A percentile compares a stretch with the other conserved stretches of the same genome.
Evolutionary conservation across 2,329 filamentous ascomycete species (phyloP).

Genomic region (Ophiobolus disseminans): DNA sequence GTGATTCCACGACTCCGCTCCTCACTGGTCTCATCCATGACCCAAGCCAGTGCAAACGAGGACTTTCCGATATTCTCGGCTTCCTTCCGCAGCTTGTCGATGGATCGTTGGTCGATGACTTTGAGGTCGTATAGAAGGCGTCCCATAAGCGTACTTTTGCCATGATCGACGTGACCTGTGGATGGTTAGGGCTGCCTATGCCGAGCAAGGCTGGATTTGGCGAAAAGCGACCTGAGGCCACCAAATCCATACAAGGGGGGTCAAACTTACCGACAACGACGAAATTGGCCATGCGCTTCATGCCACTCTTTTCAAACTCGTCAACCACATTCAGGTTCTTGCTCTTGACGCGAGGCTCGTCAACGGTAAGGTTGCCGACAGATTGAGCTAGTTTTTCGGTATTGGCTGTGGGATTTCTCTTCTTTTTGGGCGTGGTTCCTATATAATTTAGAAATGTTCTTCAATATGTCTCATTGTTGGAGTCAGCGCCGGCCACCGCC

Average conservation of each 20-base stretch:
- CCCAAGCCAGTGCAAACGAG: slow-evolving; percentile 96
- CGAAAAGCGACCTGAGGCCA: background rate
- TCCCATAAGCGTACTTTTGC: slow-evolving; percentile 97
- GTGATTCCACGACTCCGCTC: slow-evolving; percentile 91
- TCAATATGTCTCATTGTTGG: slow-evolving; percentile 3
- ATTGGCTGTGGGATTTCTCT: slow-evolving; percentile 14
- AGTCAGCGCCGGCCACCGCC: slow-evolving; percentile 47
- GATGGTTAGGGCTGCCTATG: slow-evolving; percentile 6
- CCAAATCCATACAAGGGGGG: background rate
- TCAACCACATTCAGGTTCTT: slow-evolving; percentile 86
- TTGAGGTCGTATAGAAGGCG: slow-evolving; percentile 88
- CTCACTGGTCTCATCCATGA: slow-evolving; percentile 89
- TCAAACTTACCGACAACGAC: slow-evolving; percentile 81
- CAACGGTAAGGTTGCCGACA: slow-evolving; percentile 57
- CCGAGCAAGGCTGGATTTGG: background rate
- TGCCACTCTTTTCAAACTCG: slow-evolving; percentile 76
- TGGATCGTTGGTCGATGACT: slow-evolving; percentile 83
- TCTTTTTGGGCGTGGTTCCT: slow-evolving; percentile 39
- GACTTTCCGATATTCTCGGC: slow-evolving; percentile 91
- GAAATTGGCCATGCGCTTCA: slow-evolving; percentile 85
- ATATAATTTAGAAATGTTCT: slow-evolving; percentile 30
- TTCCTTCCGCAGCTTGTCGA: slow-evolving; percentile 87
- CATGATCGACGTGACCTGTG: slow-evolving; percentile 91
- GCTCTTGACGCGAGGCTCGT: slow-evolving; percentile 64
- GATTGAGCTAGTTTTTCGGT: slow-evolving; percentile 53